These are phyloP conservation scores for Adansonia gregorii DNA, from an alignment of 441 rosid species.

Conservation along the genomic window DNA sequence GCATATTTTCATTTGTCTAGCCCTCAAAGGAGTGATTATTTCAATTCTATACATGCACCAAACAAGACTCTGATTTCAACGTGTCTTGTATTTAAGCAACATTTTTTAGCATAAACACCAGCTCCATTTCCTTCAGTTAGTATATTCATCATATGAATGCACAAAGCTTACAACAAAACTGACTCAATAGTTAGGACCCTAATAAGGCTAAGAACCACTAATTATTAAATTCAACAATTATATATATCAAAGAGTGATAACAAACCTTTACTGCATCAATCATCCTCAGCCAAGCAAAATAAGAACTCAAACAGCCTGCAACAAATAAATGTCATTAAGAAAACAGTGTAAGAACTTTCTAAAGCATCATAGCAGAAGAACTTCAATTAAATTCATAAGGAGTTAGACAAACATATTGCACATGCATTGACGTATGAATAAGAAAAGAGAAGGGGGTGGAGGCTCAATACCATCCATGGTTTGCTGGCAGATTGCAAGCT, in stretches of 20 bases:
- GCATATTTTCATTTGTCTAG: not conserved
- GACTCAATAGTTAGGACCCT: constrained; percentile 8
- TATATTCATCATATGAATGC: not conserved
- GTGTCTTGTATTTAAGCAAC: not conserved
- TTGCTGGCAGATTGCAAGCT: constrained; percentile 44
- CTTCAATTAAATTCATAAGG: constrained; percentile 3
- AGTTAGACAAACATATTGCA: constrained; percentile 1
- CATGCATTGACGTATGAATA: not conserved
- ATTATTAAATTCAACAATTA: not conserved
- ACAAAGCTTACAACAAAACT: not conserved
- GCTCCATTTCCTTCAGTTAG: not conserved
- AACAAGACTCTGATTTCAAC: constrained; percentile 15
- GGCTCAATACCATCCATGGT: constrained; percentile 35
- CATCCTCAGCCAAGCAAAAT: constrained; percentile 58
- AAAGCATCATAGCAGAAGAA: not conserved
- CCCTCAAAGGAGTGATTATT: constrained; percentile 10
- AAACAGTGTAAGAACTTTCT: not conserved
- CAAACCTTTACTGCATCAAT: constrained; percentile 68
- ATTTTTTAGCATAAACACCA: constrained; percentile 18
- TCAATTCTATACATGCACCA: constrained; percentile 1
- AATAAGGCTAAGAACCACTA: not conserved
- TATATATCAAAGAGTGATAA: constrained; percentile 8
- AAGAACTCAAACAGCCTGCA: constrained; percentile 44
- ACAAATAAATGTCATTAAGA: constrained; percentile 23
- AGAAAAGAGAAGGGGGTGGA: not conserved